These are phyloP conservation scores for Polychaeton citri DNA, from an alignment of 2,329 filamentous ascomycete genomes.

Conservation along the genomic window DNA sequence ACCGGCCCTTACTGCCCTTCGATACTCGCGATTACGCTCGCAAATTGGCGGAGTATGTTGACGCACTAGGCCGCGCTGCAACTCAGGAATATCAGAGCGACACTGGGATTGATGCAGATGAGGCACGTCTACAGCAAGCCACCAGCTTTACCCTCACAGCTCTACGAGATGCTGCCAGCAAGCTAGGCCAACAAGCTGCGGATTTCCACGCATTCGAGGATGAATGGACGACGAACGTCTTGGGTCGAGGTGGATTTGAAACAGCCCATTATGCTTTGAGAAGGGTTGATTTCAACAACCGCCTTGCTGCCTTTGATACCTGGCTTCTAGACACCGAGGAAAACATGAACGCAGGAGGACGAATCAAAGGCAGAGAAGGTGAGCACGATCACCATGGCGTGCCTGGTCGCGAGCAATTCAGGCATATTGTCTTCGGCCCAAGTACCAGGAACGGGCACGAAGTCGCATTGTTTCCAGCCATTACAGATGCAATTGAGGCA, in stretches of 20 bases:
- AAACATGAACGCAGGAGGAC: constrained; percentile 13
- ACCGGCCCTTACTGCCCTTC: constrained; percentile 69
- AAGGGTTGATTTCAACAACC: constrained; percentile 64
- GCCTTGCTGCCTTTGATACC: constrained; percentile 70
- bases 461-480: constrained; percentile 63
- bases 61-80: constrained; percentile 40
- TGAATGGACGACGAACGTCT: constrained; percentile 60
- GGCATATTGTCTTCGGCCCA: constrained; percentile 81
- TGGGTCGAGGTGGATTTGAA: constrained; percentile 63
- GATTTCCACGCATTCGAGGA: constrained; percentile 65
- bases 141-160: constrained; percentile 40
- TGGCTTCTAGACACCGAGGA: constrained; percentile 62
- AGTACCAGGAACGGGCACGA: constrained; percentile 60
- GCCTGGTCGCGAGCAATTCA: constrained; percentile 81
- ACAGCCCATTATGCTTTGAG: constrained; percentile 51
- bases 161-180: constrained; percentile 49
- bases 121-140: constrained; percentile 14
- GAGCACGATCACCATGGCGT: constrained; percentile 28
- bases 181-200: constrained; percentile 46
- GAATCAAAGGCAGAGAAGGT: constrained; percentile 4
- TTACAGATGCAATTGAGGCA: constrained; percentile 63
- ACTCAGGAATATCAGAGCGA: not conserved
- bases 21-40: constrained; percentile 63
- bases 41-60: constrained; percentile 50
- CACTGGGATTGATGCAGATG: not conserved